Evolutionary conservation across 129 eudicot genomes (phyloP).

Genomic region (Flaveria bidentis): DNA sequence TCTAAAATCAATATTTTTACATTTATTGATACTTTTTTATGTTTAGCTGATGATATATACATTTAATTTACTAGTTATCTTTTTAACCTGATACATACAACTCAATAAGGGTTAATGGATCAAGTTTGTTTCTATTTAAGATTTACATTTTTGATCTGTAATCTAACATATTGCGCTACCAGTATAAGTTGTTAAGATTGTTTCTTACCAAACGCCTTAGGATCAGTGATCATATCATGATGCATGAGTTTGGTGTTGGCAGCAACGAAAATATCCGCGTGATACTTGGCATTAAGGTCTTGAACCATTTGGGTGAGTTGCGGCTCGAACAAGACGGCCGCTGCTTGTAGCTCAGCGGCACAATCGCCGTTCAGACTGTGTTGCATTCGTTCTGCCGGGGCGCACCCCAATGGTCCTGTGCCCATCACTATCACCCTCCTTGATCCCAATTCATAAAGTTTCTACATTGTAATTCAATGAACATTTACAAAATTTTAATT

Average conservation of each 20-base stretch:
- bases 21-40: background rate
- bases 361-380: conserved; percentile 30
- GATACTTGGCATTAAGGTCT: conserved; percentile 30
- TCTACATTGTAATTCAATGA: conserved; percentile 17
- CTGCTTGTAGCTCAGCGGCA: conserved; percentile 26
- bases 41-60: background rate
- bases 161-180: no score
- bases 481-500: background rate
- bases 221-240: conserved; percentile 37
- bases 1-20: background rate
- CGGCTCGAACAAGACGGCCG: conserved; percentile 33
- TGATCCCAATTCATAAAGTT: conserved; percentile 33
- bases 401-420: conserved; percentile 42
- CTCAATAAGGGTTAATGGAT: no score
- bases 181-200: background rate
- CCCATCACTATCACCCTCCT: conserved; percentile 45
- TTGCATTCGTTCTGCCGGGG: conserved; percentile 35
- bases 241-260: conserved; percentile 39
- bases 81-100: no score
- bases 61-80: no score
- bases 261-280: conserved; percentile 25
- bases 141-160: no score
- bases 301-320: conserved; percentile 35
- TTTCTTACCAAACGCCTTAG: conserved; percentile 33
- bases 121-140: no score